Evolutionary conservation across 1,139 yeast genomes (phyloP).

Genomic region (Taiozyma sp.): DNA sequence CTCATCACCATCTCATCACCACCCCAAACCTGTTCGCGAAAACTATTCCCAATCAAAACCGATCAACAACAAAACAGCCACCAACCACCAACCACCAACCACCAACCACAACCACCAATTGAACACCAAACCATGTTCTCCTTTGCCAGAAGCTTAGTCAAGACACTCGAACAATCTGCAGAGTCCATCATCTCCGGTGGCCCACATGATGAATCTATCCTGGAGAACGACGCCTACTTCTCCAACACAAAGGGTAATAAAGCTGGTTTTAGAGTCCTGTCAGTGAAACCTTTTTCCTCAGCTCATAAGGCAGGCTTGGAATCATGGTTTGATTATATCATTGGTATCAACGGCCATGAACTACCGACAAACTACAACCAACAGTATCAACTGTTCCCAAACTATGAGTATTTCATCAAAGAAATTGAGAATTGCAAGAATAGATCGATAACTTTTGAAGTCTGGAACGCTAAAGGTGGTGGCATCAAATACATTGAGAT

Average conservation of each 20-base stretch:
- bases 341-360: constrained; percentile 74
- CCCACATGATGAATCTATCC: constrained; percentile 24
- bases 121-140: constrained; percentile 56
- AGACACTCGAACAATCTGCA: constrained; percentile 58
- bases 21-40: background rate
- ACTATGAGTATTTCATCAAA: constrained; percentile 27
- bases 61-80: too few relatives aligned
- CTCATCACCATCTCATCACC: too few relatives aligned
- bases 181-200: constrained; percentile 29
- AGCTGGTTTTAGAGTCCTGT: constrained; percentile 53
- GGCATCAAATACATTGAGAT: constrained; percentile 47
- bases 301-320: constrained; percentile 54
- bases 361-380: constrained; percentile 45
- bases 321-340: constrained; percentile 82
- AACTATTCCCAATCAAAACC: too few relatives aligned
- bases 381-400: constrained; percentile 32
- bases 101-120: background rate
- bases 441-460: constrained; percentile 47
- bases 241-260: constrained; percentile 36
- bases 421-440: constrained; percentile 29
- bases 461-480: constrained; percentile 94
- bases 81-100: too few relatives aligned
- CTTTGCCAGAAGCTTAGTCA: constrained; percentile 81
- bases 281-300: constrained; percentile 39
- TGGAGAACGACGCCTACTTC: constrained; percentile 48